Base-by-base conservation (phyloP, 768 basidiomycete species). In the Coprinopsis sp. region DNA sequence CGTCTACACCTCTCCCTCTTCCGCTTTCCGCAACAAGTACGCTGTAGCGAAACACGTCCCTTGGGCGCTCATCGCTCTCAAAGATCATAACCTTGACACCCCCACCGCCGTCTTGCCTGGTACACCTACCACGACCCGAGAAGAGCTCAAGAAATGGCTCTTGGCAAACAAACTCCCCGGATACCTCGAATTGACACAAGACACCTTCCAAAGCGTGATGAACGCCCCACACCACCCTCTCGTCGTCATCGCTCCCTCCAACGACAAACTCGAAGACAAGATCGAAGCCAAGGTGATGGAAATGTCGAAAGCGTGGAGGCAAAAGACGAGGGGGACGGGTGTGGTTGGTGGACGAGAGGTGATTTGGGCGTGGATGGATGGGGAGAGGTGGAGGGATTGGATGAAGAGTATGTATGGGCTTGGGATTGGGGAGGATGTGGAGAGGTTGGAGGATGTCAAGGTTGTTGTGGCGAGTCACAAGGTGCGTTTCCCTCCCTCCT, bases 311-410 rank as follows among this genome's bases (percentile, higher is more conserved):
- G 77, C 71, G 54, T 92, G 83, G 91, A 74, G 76, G 50, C 40
- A 67, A 29, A 62, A 63, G 58, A 71, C 72, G 0, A 61, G 58
- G 2, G 72, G 72, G 3, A 70, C 56, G 39, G 70, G 71, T 1
- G 55, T 67, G 43, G 64, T 62, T 30, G 69, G 71, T 27, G 70
- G 66, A 33, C 65, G 74, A 28, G 76, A 81, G 33, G 84, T 95
- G 0, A 78, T 93, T 39, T 96, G 93, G 64, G 76, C 84, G 7
- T 92, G 86, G 84, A 92, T 96, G 79, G 91, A 99, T 58, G 78
- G 71, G 2, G 81, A 79, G 21, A 77, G 74, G 63, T 97, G 95
- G 93, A 73, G 65, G 21, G 82, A 77, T 41, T 97, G 93, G 93
- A 69, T 95, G 67, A 91, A 89, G 72, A 83, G 81, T 55, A 91